Percentiles rank a stretch among this genome's conserved stretches.
Conservation (phyloP, 1,284 basidiomycete genomes). For the Microbotryomycetes sp. region DNA sequence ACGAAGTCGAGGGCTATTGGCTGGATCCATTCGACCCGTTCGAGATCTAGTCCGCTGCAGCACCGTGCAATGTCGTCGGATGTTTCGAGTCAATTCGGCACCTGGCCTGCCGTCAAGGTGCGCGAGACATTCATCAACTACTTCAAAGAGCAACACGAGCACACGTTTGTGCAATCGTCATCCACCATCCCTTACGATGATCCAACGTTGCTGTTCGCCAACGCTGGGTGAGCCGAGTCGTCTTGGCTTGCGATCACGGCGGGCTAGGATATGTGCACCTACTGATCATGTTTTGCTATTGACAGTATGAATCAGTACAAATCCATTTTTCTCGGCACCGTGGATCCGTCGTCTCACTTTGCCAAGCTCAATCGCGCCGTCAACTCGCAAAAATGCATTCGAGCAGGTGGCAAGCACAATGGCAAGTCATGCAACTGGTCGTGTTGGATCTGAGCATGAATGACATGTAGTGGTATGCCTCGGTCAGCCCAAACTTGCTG, state of each 20-base stretch:
- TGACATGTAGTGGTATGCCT: not conserved
- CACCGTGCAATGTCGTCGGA: slow-evolving; percentile 19
- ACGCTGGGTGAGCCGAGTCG: slow-evolving; percentile 55
- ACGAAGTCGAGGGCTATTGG: too few relatives aligned
- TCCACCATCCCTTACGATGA: slow-evolving; percentile 88
- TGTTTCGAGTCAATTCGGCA: slow-evolving; percentile 42
- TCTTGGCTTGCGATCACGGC: not conserved
- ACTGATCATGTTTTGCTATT: not conserved
- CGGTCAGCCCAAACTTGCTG: not conserved
- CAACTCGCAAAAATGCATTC: slow-evolving; percentile 96
- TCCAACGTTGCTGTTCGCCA: slow-evolving; percentile 89
- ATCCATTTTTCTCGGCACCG: slow-evolving; percentile 90
- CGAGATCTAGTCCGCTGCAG: not conserved
- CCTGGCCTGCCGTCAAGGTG: slow-evolving; percentile 64
- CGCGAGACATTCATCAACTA: slow-evolving; percentile 69
- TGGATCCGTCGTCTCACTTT: slow-evolving; percentile 83
- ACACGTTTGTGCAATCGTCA: slow-evolving; percentile 89
- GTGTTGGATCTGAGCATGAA: not conserved
- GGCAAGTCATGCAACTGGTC: slow-evolving; percentile 49
- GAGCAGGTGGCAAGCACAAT: slow-evolving; percentile 97
- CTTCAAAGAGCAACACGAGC: slow-evolving; percentile 65
- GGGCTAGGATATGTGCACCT: not conserved
- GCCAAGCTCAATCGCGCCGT: slow-evolving; percentile 85
- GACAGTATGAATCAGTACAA: slow-evolving; percentile 91
- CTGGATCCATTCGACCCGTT: not conserved